phyloP scores from a whole-genome alignment of 2,329 filamentous ascomycete genomes.

The Fusarium sp. region DNA sequence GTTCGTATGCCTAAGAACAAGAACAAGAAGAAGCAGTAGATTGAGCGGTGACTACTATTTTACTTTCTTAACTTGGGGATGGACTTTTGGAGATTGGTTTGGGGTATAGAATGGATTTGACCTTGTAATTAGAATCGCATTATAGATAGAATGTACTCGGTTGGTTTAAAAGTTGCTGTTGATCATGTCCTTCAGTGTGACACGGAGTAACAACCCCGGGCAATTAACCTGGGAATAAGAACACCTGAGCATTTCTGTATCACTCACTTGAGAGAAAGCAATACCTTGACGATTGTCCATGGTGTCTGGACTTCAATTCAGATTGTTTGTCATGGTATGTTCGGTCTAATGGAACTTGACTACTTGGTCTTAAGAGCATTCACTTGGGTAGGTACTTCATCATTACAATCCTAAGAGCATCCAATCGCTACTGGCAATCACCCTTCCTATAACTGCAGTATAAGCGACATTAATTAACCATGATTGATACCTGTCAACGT shows the following conservation, averaged over 20 bases:
- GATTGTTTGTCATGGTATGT: neutral
- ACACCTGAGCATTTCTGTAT: neutral
- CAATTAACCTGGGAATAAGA: neutral
- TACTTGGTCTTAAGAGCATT: neutral
- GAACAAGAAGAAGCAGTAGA: conserved; percentile 35
- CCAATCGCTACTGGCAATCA: neutral
- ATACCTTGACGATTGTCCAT: too few relatives aligned
- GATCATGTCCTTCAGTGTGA: neutral
- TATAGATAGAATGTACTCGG: neutral
- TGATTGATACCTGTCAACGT: neutral
- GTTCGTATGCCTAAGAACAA: conserved; percentile 54
- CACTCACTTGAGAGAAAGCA: too few relatives aligned
- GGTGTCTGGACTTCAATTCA: too few relatives aligned
- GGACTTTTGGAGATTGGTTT: neutral
- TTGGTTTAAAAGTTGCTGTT: neutral
- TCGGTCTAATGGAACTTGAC: neutral
- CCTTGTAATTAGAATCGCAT: conserved; percentile 10
- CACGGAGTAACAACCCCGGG: neutral
- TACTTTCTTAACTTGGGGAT: conserved; percentile 6
- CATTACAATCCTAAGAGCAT: fast-evolving
- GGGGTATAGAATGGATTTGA: conserved; percentile 16
- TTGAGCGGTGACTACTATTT: neutral
- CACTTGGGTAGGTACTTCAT: neutral
- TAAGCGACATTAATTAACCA: neutral
- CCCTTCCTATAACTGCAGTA: too few relatives aligned